Evolutionary conservation across 2,329 filamentous ascomycete species (phyloP).

Genomic region (Aureobasidium sp.): DNA sequence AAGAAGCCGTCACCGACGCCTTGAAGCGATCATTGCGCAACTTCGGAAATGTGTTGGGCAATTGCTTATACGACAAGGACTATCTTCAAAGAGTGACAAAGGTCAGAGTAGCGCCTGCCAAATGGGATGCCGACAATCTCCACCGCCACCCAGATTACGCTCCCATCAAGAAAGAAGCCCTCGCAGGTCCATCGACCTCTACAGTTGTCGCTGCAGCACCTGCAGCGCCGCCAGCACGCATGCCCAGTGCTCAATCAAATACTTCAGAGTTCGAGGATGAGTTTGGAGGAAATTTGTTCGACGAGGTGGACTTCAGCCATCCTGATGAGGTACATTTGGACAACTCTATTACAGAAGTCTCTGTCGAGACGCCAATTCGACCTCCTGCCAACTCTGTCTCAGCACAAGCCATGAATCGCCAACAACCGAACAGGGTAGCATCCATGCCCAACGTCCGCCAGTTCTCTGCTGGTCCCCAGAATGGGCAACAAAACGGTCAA

Average conservation of each 20-base stretch:
- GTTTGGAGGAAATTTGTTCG: slow-evolving; percentile 47
- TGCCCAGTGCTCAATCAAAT: slow-evolving; percentile 28
- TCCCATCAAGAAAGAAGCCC: slow-evolving; percentile 51
- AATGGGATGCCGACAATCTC: slow-evolving; percentile 71
- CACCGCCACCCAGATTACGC: slow-evolving; percentile 73
- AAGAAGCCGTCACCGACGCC: slow-evolving; percentile 92
- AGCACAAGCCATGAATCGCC: slow-evolving; percentile 21
- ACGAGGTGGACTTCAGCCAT: slow-evolving; percentile 55
- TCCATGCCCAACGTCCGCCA: slow-evolving; percentile 25
- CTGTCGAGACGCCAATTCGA: slow-evolving; percentile 20
- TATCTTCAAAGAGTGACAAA: slow-evolving; percentile 87
- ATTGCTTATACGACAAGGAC: slow-evolving; percentile 96
- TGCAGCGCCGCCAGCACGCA: slow-evolving; percentile 19
- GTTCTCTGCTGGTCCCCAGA: neutral
- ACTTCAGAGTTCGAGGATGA: slow-evolving; percentile 46
- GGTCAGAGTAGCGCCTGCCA: slow-evolving; percentile 71
- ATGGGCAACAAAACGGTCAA: slow-evolving; percentile 19
- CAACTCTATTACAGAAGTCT: slow-evolving; percentile 22
- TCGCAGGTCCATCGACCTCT: slow-evolving; percentile 18
- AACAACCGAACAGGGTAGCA: slow-evolving; percentile 22
- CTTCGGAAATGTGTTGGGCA: slow-evolving; percentile 95
- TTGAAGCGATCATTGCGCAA: slow-evolving; percentile 82
- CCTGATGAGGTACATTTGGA: slow-evolving; percentile 67
- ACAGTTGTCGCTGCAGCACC: slow-evolving; percentile 12
- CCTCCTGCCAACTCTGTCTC: slow-evolving; percentile 16